These are phyloP conservation scores for Eragrostis curvula DNA, from an alignment of 176 grass and related monocot genomes.

Conservation along the genomic window DNA sequence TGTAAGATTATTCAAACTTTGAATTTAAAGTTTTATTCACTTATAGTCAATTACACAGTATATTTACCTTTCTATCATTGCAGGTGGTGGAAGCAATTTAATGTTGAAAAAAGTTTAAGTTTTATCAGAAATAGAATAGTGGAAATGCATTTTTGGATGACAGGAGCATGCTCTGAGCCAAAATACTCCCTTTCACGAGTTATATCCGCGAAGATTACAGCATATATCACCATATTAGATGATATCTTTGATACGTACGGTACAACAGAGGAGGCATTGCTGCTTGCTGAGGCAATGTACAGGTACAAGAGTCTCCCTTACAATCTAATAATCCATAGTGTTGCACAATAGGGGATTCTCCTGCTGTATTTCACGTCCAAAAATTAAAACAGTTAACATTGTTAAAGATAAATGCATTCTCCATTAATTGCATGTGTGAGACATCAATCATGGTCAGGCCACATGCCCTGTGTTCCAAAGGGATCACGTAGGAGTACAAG, in stretches of 20 bases:
- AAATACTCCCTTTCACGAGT: slow-evolving; percentile 24
- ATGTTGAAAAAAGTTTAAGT: background rate
- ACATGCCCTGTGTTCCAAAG: no score
- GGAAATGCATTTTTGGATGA: slow-evolving; percentile 40
- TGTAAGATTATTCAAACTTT: slow-evolving; percentile 21
- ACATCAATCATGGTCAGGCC: no score
- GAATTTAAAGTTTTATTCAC: background rate
- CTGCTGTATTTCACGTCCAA: no score
- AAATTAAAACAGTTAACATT: no score
- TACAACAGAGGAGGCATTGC: slow-evolving; percentile 32
- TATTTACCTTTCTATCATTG: background rate
- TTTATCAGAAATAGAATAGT: slow-evolving; percentile 35
- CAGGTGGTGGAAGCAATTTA: slow-evolving; percentile 34
- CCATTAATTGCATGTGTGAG: no score
- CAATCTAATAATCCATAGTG: no score
- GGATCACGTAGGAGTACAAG: no score
- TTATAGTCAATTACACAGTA: background rate
- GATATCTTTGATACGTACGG: slow-evolving; percentile 38
- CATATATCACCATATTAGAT: slow-evolving; percentile 37
- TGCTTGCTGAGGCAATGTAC: slow-evolving; percentile 38
- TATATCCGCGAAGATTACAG: slow-evolving; percentile 35
- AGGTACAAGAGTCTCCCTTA: slow-evolving; percentile 18
- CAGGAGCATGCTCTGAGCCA: background rate
- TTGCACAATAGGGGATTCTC: no score
- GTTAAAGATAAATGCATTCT: no score